Base-by-base conservation (phyloP, 495 filamentous ascomycete species). In the Cercophora sp. region DNA sequence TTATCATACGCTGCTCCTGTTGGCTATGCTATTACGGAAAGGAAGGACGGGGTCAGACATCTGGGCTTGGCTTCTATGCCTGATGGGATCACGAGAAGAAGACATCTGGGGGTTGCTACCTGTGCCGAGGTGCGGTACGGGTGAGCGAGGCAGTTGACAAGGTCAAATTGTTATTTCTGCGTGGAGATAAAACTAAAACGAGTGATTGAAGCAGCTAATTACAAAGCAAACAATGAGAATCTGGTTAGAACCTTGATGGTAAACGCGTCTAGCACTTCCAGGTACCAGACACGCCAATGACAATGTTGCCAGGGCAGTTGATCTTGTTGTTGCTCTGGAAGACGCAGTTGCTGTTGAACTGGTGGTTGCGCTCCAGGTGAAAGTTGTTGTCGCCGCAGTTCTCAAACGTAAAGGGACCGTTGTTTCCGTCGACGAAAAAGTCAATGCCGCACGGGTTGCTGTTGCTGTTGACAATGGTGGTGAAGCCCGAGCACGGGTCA, bases 341-440 rank as follows among this genome's bases (percentile, higher is more conserved):
- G 19, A 25, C 27, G 34, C 47, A 50, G 47, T 50, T 50, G 47
- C 18, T 24, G 47, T 50, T 50, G 34, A 50, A 50, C 15, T 39
- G 13, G 34, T 35, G 19, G 32, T 39, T 22, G 32, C 23, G 47
- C 32, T 39, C 32, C 25, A 50, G 47, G 3, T 32, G 1, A 5
- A 50, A 35, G 11, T 35, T 35, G 1, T 23, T 25, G 20, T 35
- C 47, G 32, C 47, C 47, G 47, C 47, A 50, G 20, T 35, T 35
- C 20, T 39, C 1, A 15, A 50, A 24, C 8, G 16, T 39, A 35
- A 50, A 50, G 10, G 32, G 32, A n/a, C 47, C 47, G 23, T 39
- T 40, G 47, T 16, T 5, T 19, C 31, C 35, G 13, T 27, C 26
- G 27, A 48, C 45, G 34, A 6, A 1, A 35, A 50, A 50, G 32